phyloP scores from a whole-genome alignment of 2,329 filamentous ascomycete species.

The Ophiostoma himal-ulmi region DNA sequence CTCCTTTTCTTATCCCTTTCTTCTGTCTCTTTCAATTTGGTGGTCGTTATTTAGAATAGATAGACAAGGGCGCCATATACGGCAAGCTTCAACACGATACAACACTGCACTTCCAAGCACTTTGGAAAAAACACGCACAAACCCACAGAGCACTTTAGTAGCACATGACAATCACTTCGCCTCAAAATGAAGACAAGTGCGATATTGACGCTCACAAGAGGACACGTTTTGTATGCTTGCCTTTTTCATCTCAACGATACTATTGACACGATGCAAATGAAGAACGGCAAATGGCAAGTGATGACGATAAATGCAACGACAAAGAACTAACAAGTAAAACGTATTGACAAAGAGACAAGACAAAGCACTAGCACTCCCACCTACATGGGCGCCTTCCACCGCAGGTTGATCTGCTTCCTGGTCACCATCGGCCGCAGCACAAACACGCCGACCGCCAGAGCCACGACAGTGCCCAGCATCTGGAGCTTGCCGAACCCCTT shows the following conservation, averaged over 20 bases:
- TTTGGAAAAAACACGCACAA: background rate
- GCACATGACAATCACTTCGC: no score
- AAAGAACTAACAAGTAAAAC: no score
- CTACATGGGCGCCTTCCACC: constrained; percentile 45
- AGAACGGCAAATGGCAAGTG: background rate
- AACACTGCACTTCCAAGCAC: background rate
- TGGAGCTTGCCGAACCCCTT: constrained; percentile 90
- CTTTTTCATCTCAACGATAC: background rate
- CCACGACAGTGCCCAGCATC: constrained; percentile 75
- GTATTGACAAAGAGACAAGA: no score
- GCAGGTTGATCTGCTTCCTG: constrained; percentile 62
- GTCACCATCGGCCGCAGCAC: constrained; percentile 76
- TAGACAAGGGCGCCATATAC: background rate
- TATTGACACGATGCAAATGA: background rate
- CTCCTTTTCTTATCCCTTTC: background rate
- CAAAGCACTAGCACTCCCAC: background rate
- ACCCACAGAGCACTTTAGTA: background rate
- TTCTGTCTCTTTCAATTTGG: background rate
- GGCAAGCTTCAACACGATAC: background rate
- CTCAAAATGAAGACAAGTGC: background rate
- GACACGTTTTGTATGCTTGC: background rate
- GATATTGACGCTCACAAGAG: background rate
- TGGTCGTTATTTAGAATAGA: background rate
- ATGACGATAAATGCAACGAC: background rate
- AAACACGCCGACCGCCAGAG: constrained; percentile 68